Evolutionary conservation across 73 alveolate genomes (phyloP).

Genomic region (Tetrahymena elliotti): DNA sequence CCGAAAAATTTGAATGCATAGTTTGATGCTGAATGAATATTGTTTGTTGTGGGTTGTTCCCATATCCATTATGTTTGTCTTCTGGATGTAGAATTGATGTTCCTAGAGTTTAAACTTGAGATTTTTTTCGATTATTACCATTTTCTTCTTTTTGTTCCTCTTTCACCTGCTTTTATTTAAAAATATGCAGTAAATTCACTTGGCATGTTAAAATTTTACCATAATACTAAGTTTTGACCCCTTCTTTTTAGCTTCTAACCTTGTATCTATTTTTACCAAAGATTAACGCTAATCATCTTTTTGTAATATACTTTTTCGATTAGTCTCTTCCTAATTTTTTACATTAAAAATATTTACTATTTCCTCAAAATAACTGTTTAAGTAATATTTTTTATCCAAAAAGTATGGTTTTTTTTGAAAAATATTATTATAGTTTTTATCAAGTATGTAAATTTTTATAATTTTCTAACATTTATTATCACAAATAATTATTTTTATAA

Average conservation of each 20-base stretch:
- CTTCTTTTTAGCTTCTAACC: not conserved
- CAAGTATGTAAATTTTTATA: too few relatives aligned
- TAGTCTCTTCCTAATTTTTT: not conserved
- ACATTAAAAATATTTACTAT: not conserved
- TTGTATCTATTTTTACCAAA: not conserved
- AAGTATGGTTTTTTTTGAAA: too few relatives aligned
- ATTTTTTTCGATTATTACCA: not conserved
- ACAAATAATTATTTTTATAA: too few relatives aligned
- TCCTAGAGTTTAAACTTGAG: not conserved
- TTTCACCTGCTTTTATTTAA: not conserved
- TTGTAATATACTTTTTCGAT: not conserved
- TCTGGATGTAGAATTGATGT: not conserved
- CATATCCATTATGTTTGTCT: not conserved
- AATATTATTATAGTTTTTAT: too few relatives aligned
- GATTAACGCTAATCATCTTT: not conserved
- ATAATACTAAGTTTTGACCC: not conserved
- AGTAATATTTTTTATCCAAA: too few relatives aligned
- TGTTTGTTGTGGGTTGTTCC: not conserved
- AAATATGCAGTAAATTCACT: too few relatives aligned
- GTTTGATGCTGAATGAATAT: not conserved
- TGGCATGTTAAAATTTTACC: not conserved
- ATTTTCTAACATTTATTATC: too few relatives aligned
- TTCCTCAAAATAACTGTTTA: too few relatives aligned
- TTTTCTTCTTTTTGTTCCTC: not conserved
- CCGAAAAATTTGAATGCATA: not conserved